Percentiles rank a stretch among this genome's conserved stretches.
Evolutionary conservation across 2,329 filamentous ascomycete genomes (phyloP).

Genomic region (Myotisia sp.): DNA sequence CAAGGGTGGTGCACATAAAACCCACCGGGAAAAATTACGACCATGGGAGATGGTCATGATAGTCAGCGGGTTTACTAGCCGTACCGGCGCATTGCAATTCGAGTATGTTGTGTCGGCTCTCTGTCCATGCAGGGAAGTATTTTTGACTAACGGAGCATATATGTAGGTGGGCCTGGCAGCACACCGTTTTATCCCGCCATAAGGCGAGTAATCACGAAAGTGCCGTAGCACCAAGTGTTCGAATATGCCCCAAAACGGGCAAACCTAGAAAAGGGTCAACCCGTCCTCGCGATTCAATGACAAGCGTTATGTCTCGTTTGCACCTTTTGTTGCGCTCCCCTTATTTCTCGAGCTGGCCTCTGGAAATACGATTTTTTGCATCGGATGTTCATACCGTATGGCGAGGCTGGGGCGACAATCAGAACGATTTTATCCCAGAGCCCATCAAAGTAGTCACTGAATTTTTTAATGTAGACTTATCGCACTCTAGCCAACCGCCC

Average conservation of each 20-base stretch:
- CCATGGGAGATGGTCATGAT: conserved; percentile 88
- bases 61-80: conserved; percentile 77
- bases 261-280: conserved; percentile 35
- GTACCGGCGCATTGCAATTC: conserved; percentile 79
- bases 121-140: background rate
- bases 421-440: conserved; percentile 34
- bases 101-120: conserved; percentile 48
- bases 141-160: conserved; percentile 1
- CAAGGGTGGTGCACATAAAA: conserved; percentile 68
- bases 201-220: conserved; percentile 45
- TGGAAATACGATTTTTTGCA: conserved; percentile 65
- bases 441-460: conserved; percentile 45
- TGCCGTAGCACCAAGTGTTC: conserved; percentile 18
- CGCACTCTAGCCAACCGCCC: conserved; percentile 20
- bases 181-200: conserved; percentile 67
- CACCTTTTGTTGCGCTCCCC: conserved; percentile 64
- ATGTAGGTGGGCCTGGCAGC: conserved; percentile 79
- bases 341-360: conserved; percentile 71
- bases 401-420: conserved; percentile 43
- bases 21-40: conserved; percentile 50
- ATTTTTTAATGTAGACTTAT: conserved; percentile 14
- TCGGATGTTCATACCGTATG: conserved; percentile 56
- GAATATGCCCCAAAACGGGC: conserved; percentile 18
- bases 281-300: conserved; percentile 46
- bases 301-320: conserved; percentile 61